Conservation (phyloP, 495 filamentous ascomycete species). For the Achaetomiella virescens region DNA sequence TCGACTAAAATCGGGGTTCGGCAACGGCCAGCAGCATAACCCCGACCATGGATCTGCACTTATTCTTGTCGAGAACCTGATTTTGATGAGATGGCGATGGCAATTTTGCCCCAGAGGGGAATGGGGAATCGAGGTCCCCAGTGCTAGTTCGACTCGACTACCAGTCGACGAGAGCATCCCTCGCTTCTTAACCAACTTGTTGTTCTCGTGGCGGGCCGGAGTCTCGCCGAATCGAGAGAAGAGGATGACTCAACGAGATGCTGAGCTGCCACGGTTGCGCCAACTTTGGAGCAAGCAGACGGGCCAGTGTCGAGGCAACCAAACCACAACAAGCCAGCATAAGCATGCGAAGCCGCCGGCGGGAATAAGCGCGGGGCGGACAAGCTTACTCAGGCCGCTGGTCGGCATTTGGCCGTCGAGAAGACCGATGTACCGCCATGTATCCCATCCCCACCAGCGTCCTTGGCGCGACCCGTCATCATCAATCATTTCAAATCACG, state of each 20-base stretch:
- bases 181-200: neutral
- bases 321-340: no score
- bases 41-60: neutral
- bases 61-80: neutral
- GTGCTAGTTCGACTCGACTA: no score
- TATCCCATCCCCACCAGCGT: slow-evolving; percentile 3
- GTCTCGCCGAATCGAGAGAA: neutral
- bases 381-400: neutral
- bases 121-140: no score
- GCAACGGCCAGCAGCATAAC: neutral
- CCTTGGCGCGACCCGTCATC: neutral
- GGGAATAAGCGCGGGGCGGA: neutral
- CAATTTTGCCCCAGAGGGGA: neutral
- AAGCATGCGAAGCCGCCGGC: no score
- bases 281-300: neutral
- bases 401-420: slow-evolving; percentile 1
- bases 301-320: neutral
- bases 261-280: neutral
- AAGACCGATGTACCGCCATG: slow-evolving; percentile 7
- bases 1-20: neutral
- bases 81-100: neutral
- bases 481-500: neutral
- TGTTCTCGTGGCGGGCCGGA: neutral
- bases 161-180: neutral
- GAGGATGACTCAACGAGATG: neutral